These are phyloP conservation scores for Saccharum spontaneum DNA, from an alignment of 176 grass and related monocot species.

Conservation along the genomic window DNA sequence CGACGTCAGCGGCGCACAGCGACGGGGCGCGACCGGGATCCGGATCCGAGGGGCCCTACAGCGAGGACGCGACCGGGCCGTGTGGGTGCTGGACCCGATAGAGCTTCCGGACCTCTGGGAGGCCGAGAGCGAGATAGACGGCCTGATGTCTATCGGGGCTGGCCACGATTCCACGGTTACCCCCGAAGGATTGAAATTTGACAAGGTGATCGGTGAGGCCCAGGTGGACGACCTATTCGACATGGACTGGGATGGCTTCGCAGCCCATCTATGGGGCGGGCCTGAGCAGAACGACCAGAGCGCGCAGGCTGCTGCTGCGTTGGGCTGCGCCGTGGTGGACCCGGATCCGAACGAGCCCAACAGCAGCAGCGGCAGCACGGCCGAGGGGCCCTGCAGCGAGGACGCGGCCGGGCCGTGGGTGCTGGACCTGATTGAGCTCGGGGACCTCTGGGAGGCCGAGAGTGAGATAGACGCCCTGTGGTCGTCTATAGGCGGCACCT, in stretches of 20 bases:
- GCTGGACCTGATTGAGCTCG: neutral
- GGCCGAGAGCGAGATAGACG: too few relatives aligned
- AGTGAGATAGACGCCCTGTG: slow-evolving; percentile 54
- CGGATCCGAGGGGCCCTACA: slow-evolving; percentile 23
- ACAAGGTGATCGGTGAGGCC: too few relatives aligned
- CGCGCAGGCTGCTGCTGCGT: too few relatives aligned
- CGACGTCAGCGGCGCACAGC: neutral
- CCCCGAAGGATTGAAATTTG: too few relatives aligned
- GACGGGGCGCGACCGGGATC: slow-evolving; percentile 52
- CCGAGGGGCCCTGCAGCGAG: slow-evolving; percentile 25
- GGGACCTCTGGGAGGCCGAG: slow-evolving; percentile 30
- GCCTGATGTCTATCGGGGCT: too few relatives aligned
- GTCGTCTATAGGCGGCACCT: neutral
- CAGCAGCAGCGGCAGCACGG: slow-evolving; percentile 16
- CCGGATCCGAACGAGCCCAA: slow-evolving; percentile 39
- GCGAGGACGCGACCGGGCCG: slow-evolving; percentile 47
- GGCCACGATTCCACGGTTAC: too few relatives aligned
- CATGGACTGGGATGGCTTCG: too few relatives aligned
- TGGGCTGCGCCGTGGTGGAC: slow-evolving; percentile 42
- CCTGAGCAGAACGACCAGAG: too few relatives aligned
- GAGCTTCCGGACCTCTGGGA: too few relatives aligned
- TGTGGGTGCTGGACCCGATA: slow-evolving; percentile 3
- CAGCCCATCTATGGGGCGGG: too few relatives aligned
- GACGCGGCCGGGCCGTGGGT: slow-evolving; percentile 32
- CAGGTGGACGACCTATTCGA: too few relatives aligned